Base-by-base conservation (phyloP, 2,329 filamentous ascomycete genomes). In the Penicillium sp. region DNA sequence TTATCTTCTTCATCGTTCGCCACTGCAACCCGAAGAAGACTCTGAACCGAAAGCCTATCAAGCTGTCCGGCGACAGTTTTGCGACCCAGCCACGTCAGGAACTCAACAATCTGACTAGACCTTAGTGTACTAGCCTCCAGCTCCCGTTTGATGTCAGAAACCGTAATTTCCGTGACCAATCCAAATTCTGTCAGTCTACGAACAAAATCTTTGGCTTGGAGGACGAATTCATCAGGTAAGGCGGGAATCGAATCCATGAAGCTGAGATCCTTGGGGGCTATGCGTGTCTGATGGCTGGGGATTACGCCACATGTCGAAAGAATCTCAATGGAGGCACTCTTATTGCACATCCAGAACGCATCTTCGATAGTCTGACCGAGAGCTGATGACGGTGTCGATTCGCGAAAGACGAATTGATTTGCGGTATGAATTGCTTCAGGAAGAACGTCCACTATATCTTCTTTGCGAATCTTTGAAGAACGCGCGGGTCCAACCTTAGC, bases 301-400 rank as follows among this genome's bases (percentile, higher is more conserved):
- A 97, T 80, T 7, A 99, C 87, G 55, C 96, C 96, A 57, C 88
- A 86, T 21, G 89, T 96, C 1, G 93, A 97, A 63, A 96, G 87
- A 7, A 97, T 84, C 68, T 97, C 93, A 56, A 98, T 91, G 0
- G 86, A 88, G 2, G 91, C 86, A 61, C 88, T 89, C 70, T 86
- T 88, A 68, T 90, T 95, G 61, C 91, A 93, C 35, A 87, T 96
- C 95, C 95, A 99, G 71, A 99, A 99, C 0, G 92, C 90, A 74
- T 97, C 91, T 69, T 97, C 93, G 52, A 99, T 91, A 59, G 91
- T 89, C 68, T 91, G 86, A 0, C 92, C 91, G 21, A 98, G 90
- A 58, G 90, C 84, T 0, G 84, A 84, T 60, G 90, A 96, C 1
- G 95, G 95, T 0, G 96, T 98, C 1, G 95, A 97, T 68, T 96